phyloP scores from a whole-genome alignment of 1,284 basidiomycete genomes.

The Irpex sp. region DNA sequence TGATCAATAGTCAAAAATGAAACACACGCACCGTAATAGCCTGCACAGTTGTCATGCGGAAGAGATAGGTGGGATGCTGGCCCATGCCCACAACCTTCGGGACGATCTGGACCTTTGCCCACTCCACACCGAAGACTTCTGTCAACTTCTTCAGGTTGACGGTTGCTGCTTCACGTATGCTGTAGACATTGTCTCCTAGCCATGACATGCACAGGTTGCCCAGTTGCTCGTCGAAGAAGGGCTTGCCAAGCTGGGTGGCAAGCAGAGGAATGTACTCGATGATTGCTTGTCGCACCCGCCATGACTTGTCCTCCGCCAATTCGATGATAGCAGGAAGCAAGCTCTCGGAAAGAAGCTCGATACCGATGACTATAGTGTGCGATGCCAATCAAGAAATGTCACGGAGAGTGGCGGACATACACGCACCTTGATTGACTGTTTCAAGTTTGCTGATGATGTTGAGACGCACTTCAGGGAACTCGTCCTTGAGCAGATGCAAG shows the following conservation, averaged over 20 bases:
- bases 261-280: slow-evolving; percentile 98
- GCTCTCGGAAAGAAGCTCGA: slow-evolving; percentile 93
- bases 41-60: slow-evolving; percentile 99
- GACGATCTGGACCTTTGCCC: slow-evolving; percentile 93
- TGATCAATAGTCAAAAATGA: slow-evolving; percentile 6
- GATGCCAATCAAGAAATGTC: slow-evolving; percentile 2
- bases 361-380: slow-evolving; percentile 82
- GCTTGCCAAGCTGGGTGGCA: slow-evolving; percentile 93
- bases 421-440: slow-evolving; percentile 85
- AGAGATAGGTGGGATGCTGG: slow-evolving; percentile 95
- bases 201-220: slow-evolving; percentile 98
- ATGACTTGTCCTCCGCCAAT: slow-evolving; percentile 98
- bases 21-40: slow-evolving; percentile 81
- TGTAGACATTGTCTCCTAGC: slow-evolving; percentile 98
- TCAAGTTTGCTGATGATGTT: slow-evolving; percentile 99
- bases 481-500: slow-evolving; percentile 95
- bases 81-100: slow-evolving; percentile 99
- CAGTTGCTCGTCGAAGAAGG: slow-evolving; percentile 98
- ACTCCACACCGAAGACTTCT: slow-evolving; percentile 98
- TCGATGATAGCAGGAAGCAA: slow-evolving; percentile 98
- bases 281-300: slow-evolving; percentile 99
- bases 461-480: slow-evolving; percentile 96
- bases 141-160: slow-evolving; percentile 97
- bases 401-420: slow-evolving; percentile 18
- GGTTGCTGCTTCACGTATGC: slow-evolving; percentile 96